Evolutionary conservation across 2,329 filamentous ascomycete genomes (phyloP).

Genomic region (Didymella keratinophila): DNA sequence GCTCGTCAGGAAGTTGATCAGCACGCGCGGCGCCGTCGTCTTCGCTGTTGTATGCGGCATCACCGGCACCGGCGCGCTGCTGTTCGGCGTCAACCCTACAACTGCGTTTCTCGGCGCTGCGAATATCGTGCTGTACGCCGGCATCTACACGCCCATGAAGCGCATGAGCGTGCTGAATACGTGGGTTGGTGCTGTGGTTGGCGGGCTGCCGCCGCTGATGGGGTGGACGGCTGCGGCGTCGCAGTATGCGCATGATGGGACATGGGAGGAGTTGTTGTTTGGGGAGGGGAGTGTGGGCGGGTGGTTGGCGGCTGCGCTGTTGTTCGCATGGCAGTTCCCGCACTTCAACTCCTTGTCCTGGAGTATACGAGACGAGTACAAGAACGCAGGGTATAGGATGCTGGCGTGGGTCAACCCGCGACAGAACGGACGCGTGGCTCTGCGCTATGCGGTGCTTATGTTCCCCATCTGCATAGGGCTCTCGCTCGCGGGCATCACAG

Average conservation of each 20-base stretch:
- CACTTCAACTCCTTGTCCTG: conserved; percentile 97
- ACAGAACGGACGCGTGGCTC: conserved; percentile 83
- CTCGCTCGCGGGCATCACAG: conserved; percentile 81
- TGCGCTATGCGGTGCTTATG: conserved; percentile 86
- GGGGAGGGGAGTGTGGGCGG: conserved; percentile 75
- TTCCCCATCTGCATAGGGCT: conserved; percentile 85
- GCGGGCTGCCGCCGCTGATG: conserved; percentile 95
- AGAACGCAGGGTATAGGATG: conserved; percentile 72
- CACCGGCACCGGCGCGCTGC: conserved; percentile 75
- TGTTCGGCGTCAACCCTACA: conserved; percentile 92
- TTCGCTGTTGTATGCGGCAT: conserved; percentile 81
- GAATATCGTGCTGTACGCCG: conserved; percentile 91
- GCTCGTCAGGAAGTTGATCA: conserved; percentile 81
- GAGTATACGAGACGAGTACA: conserved; percentile 89
- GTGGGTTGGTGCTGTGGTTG: conserved; percentile 92
- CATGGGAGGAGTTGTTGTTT: conserved; percentile 80
- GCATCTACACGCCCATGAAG: conserved; percentile 92
- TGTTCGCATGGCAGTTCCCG: conserved; percentile 97
- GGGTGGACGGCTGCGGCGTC: conserved; percentile 96
- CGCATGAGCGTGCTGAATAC: conserved; percentile 87
- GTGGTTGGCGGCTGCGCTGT: conserved; percentile 83
- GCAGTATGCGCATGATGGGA: conserved; percentile 71
- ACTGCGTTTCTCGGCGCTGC: conserved; percentile 82
- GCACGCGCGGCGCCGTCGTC: conserved; percentile 71
- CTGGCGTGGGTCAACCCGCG: conserved; percentile 86